Percentiles rank a stretch among this genome's conserved stretches.
phyloP scores from a whole-genome alignment of 1,284 basidiomycete species.

The Ceratobasidium sp. region DNA sequence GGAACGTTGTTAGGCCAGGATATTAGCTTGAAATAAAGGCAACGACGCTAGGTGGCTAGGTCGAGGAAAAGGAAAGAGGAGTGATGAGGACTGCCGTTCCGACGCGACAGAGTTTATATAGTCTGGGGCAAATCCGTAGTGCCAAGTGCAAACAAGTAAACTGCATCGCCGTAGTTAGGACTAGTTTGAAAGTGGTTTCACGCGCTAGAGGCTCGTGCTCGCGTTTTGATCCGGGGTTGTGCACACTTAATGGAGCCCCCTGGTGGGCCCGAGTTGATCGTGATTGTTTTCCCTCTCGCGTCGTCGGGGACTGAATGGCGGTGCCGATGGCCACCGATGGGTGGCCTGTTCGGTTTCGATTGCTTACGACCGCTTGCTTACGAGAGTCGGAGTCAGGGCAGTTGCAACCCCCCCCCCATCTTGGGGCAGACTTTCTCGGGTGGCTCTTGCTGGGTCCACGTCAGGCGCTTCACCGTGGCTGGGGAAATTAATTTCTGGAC shows the following conservation, averaged over 20 bases:
- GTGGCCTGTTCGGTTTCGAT: not conserved
- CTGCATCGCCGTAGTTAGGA: not conserved
- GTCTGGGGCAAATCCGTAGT: not conserved
- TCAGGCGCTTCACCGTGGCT: no score
- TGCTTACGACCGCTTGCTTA: not conserved
- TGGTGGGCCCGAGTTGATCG: not conserved
- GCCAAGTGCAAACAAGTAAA: not conserved
- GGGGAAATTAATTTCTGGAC: no score
- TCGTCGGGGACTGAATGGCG: not conserved
- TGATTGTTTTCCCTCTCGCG: no score
- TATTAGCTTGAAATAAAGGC: not conserved
- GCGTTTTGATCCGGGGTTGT: constrained; percentile 8
- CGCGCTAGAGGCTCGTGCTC: not conserved
- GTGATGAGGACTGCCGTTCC: not conserved
- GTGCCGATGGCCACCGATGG: not conserved
- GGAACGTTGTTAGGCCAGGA: not conserved
- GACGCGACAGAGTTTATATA: not conserved
- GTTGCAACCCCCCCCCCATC: no score
- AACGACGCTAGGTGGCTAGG: not conserved
- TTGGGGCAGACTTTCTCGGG: no score
- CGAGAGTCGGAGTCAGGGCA: not conserved
- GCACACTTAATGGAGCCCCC: not conserved
- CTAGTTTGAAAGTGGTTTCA: constrained; percentile 3
- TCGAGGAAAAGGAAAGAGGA: not conserved
- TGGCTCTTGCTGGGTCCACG: no score